These are phyloP conservation scores for Vicia faba DNA, from an alignment of 306 rosid genomes.

Conservation along the genomic window DNA sequence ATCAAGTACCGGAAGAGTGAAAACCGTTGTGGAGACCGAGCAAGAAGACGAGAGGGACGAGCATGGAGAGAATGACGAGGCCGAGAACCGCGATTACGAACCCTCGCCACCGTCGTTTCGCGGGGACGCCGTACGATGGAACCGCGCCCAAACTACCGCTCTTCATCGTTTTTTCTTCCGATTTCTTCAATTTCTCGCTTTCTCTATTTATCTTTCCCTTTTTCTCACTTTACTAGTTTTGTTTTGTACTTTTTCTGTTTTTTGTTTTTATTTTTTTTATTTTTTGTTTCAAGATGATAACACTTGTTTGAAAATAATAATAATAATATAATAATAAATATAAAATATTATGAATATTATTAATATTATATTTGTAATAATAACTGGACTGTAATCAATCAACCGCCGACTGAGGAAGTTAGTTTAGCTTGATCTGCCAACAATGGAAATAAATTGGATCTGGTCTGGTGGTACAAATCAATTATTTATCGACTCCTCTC, in stretches of 20 bases:
- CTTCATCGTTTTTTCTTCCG: conserved; percentile 48
- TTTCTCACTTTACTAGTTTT: conserved; percentile 25
- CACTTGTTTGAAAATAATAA: neutral
- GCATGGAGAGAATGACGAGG: conserved; percentile 92
- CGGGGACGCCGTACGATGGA: conserved; percentile 55
- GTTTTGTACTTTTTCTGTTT: conserved; percentile 30
- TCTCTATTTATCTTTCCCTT: conserved; percentile 7
- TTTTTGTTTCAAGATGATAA: conserved; percentile 1
- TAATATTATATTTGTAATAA: neutral
- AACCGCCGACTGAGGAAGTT: conserved; percentile 42
- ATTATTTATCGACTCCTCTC: neutral
- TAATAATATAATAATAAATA: neutral
- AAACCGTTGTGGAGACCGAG: conserved; percentile 94
- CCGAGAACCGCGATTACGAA: conserved; percentile 83
- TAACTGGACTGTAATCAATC: conserved; percentile 11
- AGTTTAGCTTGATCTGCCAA: conserved; percentile 33
- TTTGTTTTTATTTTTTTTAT: neutral
- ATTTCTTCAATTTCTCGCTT: conserved; percentile 18
- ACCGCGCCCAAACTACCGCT: conserved; percentile 58
- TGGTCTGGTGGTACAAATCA: conserved; percentile 4
- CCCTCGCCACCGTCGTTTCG: conserved; percentile 88
- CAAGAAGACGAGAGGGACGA: conserved; percentile 89
- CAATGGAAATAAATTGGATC: conserved; percentile 16
- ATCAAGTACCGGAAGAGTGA: conserved; percentile 68
- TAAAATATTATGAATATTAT: neutral